Base-by-base conservation (phyloP, 345 rosid genomes). In the Ceriops decandra region DNA sequence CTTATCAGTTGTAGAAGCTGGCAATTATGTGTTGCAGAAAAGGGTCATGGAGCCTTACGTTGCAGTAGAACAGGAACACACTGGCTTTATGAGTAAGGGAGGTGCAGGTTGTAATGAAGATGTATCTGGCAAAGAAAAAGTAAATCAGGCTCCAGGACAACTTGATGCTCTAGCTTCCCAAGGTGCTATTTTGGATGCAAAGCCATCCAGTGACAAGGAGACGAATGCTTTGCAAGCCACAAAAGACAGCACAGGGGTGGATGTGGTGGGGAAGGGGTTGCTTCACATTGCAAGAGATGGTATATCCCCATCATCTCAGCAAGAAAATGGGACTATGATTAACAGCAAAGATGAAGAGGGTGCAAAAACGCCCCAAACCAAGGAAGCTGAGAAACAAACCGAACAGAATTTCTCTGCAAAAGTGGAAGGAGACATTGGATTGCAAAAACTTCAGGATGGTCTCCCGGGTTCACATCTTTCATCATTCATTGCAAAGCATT, bases 21-120 rank as follows among this genome's bases (percentile, higher is more conserved):
- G 85, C 60, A 90, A 88, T 70, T 91, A 76, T 81, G 85, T 89
- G 35, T 78, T 89, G 83, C 95, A 88, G 82, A 89, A 85, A 82
- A 88, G 95, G 79, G 77, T 56, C 36, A 60, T 84, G 19, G 63
- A 64, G 21, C 65, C 82, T 60, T 80, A 82, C 30, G 70, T 70
- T 74, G 66, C 79, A 5, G 65, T 52, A 47, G 84, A 76, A 73
- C 53, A 63, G 63, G 91, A 82, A 75, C 80, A 75, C 60, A 5
- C 78, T 67, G 80, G 76, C 32, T 24, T 61, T 61, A 72, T 77
- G 64, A 69, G 72, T 76, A 64, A 54, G 72, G 85, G 80, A 67
- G 57, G 59, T 71, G 71, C 75, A 60, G 74, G 76, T 80, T 66
- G 70, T 26, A 70, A 75, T 71, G 74, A 79, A 68, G 82, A 74